phyloP scores from a whole-genome alignment of 495 filamentous ascomycete species.

The Astrothelium macrocarpum region DNA sequence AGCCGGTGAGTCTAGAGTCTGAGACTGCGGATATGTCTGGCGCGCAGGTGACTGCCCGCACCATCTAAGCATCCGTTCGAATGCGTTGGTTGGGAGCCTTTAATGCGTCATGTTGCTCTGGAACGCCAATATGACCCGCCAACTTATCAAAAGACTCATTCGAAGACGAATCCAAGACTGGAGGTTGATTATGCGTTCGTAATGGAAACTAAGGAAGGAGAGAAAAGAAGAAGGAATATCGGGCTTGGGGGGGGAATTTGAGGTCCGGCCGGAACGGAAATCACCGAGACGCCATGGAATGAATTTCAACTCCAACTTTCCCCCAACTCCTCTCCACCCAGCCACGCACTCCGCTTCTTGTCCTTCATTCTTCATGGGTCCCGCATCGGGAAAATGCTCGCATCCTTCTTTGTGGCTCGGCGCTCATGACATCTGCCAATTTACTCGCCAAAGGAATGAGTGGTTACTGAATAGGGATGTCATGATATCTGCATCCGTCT shows the following conservation, averaged over 20 bases:
- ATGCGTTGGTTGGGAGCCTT: constrained; percentile 11
- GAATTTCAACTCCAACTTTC: no score
- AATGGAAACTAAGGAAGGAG: constrained; percentile 22
- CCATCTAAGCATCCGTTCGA: constrained; percentile 18
- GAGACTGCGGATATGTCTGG: constrained; percentile 18
- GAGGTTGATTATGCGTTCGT: constrained; percentile 32
- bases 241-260: no score
- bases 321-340: not conserved
- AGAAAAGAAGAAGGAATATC: not conserved
- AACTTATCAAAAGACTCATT: constrained; percentile 16
- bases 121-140: constrained; percentile 33
- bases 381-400: no score
- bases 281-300: not conserved
- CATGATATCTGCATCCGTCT: no score
- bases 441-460: no score
- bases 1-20: not conserved
- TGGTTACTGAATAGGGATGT: no score
- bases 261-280: not conserved
- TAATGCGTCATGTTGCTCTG: constrained; percentile 22
- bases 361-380: not conserved
- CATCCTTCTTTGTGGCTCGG: no score
- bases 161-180: constrained; percentile 8
- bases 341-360: not conserved
- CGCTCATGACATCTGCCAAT: no score
- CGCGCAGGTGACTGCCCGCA: constrained; percentile 25